Evolutionary conservation across 805 yeast species (phyloP).

Genomic region (Yueomyces sinensis): DNA sequence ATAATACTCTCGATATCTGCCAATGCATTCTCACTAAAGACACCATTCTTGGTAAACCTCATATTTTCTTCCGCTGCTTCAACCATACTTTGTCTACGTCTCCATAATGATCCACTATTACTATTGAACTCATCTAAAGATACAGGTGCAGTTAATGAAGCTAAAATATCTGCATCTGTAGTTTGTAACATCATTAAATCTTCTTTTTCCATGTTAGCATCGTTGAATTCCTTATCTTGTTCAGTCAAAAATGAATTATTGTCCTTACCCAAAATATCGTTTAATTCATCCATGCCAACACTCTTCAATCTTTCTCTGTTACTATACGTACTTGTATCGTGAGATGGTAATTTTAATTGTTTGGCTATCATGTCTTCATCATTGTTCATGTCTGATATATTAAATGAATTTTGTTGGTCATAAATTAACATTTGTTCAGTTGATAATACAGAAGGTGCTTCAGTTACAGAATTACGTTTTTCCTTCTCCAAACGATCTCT

Average conservation of each 20-base stretch:
- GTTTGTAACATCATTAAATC: neutral
- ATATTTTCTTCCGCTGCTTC: slow-evolving; percentile 70
- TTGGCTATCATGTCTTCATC: neutral
- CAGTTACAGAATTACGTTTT: neutral
- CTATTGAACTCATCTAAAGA: slow-evolving; percentile 10
- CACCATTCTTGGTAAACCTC: slow-evolving; percentile 61
- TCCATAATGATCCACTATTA: slow-evolving; percentile 22
- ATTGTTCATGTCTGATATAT: neutral
- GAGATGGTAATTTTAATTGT: neutral
- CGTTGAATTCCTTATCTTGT: slow-evolving; percentile 1
- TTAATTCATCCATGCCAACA: slow-evolving; percentile 21
- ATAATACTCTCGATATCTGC: slow-evolving; percentile 57
- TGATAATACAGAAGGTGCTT: neutral
- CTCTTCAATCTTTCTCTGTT: slow-evolving; percentile 14
- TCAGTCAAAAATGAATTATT: slow-evolving; percentile 8
- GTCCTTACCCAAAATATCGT: slow-evolving; percentile 18
- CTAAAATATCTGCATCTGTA: slow-evolving; percentile 20
- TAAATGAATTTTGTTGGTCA: neutral
- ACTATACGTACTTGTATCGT: too few relatives aligned
- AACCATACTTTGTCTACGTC: slow-evolving; percentile 53
- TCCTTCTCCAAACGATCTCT: slow-evolving; percentile 20
- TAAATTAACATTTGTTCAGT: neutral
- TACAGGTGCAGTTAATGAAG: slow-evolving; percentile 24
- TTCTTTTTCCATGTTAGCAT: slow-evolving; percentile 4
- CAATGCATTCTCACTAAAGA: slow-evolving; percentile 62